A percentile compares a stretch with the other conserved stretches of the same genome.
Conservation (phyloP, 2,329 filamentous ascomycete species). For the Stachybotrys chartarum region DNA sequence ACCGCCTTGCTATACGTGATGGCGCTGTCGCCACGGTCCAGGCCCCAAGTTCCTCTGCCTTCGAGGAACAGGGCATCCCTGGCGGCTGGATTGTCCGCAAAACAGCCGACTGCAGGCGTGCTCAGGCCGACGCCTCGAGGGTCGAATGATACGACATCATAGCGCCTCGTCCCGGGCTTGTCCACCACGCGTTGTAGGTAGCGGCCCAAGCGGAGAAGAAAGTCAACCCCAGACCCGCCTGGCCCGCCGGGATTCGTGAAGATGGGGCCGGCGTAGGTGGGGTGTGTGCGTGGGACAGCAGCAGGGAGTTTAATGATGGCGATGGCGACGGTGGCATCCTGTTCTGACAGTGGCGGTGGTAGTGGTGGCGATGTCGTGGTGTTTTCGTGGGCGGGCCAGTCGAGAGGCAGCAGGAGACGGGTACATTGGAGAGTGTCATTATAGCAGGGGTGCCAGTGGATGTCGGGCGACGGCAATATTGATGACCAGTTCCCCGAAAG, state of each 20-base stretch:
- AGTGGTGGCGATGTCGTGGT: neutral
- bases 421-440: neutral
- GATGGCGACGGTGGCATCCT: slow-evolving; percentile 17
- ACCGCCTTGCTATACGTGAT: slow-evolving; percentile 20
- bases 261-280: slow-evolving; percentile 33
- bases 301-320: slow-evolving; percentile 35
- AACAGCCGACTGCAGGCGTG: slow-evolving; percentile 32
- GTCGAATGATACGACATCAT: slow-evolving; percentile 36
- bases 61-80: slow-evolving; percentile 22
- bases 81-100: slow-evolving; percentile 17
- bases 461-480: neutral
- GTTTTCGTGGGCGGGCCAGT: neutral
- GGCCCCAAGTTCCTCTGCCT: slow-evolving; percentile 19
- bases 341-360: slow-evolving; percentile 16
- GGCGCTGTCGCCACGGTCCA: slow-evolving; percentile 9
- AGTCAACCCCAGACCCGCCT: slow-evolving; percentile 29
- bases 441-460: neutral
- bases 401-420: neutral
- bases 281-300: slow-evolving; percentile 25
- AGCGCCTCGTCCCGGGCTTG: slow-evolving; percentile 21
- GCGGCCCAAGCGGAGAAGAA: slow-evolving; percentile 16
- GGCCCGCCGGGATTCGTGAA: slow-evolving; percentile 39
- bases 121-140: slow-evolving; percentile 32
- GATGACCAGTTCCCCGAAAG: neutral
- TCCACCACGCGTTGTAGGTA: slow-evolving; percentile 20